A percentile compares a stretch with the other conserved stretches of the same genome.
Evolutionary conservation across 2,329 filamentous ascomycete genomes (phyloP).

Genomic region (Alternaria burnsii): DNA sequence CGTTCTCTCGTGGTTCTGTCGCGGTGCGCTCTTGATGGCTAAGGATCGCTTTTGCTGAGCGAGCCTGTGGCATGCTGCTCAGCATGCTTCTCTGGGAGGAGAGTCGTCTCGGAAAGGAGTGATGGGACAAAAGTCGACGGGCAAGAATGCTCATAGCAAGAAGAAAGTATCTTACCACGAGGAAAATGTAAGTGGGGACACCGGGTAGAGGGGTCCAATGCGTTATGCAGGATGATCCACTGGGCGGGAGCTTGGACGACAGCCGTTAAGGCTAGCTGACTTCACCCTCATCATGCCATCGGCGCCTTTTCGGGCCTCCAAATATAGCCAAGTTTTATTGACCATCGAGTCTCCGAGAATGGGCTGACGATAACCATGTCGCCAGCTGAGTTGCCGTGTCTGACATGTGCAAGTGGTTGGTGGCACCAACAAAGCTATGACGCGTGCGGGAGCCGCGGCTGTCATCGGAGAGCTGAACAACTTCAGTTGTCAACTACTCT

Average conservation of each 20-base stretch:
- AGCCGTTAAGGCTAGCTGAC: constrained; percentile 15
- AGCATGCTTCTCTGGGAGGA: constrained; percentile 28
- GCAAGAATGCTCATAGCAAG: constrained; percentile 27
- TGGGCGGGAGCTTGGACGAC: constrained; percentile 23
- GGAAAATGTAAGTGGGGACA: constrained; percentile 31
- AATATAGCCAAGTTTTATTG: constrained; percentile 2
- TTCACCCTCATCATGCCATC: constrained; percentile 3
- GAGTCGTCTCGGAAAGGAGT: constrained; percentile 16
- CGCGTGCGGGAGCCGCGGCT: constrained; percentile 23
- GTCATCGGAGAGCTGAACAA: constrained; percentile 6
- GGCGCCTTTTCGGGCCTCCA: constrained; percentile 6
- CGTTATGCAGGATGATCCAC: constrained; percentile 24
- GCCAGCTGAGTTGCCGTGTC: background rate
- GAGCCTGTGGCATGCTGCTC: constrained; percentile 43
- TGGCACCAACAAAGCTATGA: constrained; percentile 15
- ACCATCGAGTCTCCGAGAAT: background rate
- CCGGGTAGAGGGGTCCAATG: constrained; percentile 20
- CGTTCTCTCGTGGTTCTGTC: constrained; percentile 73
- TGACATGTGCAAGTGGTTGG: constrained; percentile 2
- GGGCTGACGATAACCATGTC: background rate
- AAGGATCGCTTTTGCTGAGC: constrained; percentile 41
- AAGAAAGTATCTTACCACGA: constrained; percentile 21
- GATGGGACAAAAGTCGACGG: constrained; percentile 24
- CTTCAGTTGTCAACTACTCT: constrained; percentile 5
- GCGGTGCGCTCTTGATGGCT: constrained; percentile 77